Evolutionary conservation across 805 yeast genomes (phyloP), one percentile per base, ranked within the genome.

Genomic region (Kluyveromyces siamensis): DNA sequence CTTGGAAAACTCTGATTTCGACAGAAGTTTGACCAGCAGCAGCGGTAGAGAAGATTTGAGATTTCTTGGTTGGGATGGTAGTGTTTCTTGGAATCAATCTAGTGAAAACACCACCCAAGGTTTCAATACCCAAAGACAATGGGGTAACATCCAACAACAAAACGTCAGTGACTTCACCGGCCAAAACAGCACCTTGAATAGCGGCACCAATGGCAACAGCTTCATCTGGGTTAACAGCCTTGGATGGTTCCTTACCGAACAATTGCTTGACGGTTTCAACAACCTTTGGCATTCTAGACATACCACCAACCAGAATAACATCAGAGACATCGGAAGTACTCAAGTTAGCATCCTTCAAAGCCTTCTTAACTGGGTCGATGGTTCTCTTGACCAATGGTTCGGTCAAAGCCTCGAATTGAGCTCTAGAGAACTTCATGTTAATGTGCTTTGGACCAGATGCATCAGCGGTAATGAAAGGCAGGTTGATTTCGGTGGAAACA

Each of bases 1-100:
- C 97, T 78, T 89, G 96, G 96, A 87, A 90, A 52, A 89, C 97
- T 76, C 96, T 84, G 75, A 89, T 89, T 77, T 88, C 96, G 61
- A 88, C 96, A 62, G 95, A 85, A 56, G 96, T 88, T 79, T 88
- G 96, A 69, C 96, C 96, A 61, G 91, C 85, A 57, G 95, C 89
- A 55, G 96, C 96, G 62, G 96, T 88, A 48, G 96, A 87, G 84
- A 90, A 89, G 64, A 89, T 82, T 77, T 89, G 96, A 44, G 96
- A 86, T 76, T 89, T 89, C 81, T 88, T 87, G 62, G 96, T 88
- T 72, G 97, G 97, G 58, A 89, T 88, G 55, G 97, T 89, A 60
- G 97, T 89, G 83, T 89, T 85, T 71, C 93, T 76, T 56, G 91
- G 85, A 55, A 85, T 85, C 63, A 85, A 75, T 54, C 88, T 87